Percentiles rank a stretch among this genome's conserved stretches.
Conservation (phyloP, 805 yeast species). For the Pichia rugopelliculosa region DNA sequence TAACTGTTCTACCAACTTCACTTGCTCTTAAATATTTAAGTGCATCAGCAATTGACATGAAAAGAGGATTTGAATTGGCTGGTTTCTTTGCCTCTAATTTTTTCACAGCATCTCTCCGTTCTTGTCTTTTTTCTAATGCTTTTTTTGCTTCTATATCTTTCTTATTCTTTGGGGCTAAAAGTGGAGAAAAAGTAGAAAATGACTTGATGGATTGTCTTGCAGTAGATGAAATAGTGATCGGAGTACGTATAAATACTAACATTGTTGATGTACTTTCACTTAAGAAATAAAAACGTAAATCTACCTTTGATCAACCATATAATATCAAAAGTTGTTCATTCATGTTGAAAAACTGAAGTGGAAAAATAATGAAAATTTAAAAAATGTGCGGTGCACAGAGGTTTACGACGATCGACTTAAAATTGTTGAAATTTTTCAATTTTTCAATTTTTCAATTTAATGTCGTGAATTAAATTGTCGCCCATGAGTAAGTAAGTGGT, state of each 20-base stretch:
- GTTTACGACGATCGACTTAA: background rate
- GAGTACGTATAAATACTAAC: background rate
- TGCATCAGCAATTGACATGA: slow-evolving; percentile 67
- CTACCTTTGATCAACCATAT: background rate
- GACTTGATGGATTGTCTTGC: background rate
- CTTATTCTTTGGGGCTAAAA: slow-evolving; percentile 22
- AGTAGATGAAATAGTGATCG: background rate
- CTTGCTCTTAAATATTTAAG: slow-evolving; percentile 76
- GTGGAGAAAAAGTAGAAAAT: slow-evolving; percentile 1
- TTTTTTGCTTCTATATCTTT: slow-evolving; percentile 23
- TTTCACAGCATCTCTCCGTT: slow-evolving; percentile 20
- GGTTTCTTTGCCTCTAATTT: slow-evolving; percentile 34
- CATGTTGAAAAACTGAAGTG: background rate
- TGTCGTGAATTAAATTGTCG: background rate
- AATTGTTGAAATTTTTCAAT: no score
- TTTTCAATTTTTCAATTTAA: background rate
- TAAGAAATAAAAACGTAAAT: background rate
- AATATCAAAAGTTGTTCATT: background rate
- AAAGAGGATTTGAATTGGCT: slow-evolving; percentile 48
- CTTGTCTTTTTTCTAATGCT: slow-evolving; percentile 18
- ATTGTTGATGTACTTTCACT: background rate
- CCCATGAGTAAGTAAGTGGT: no score
- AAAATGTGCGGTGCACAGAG: background rate
- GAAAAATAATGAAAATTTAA: background rate
- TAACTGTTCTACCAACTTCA: slow-evolving; percentile 76